Base-by-base conservation (phyloP, 768 basidiomycete species). In the Solioccasus polychromus region DNA sequence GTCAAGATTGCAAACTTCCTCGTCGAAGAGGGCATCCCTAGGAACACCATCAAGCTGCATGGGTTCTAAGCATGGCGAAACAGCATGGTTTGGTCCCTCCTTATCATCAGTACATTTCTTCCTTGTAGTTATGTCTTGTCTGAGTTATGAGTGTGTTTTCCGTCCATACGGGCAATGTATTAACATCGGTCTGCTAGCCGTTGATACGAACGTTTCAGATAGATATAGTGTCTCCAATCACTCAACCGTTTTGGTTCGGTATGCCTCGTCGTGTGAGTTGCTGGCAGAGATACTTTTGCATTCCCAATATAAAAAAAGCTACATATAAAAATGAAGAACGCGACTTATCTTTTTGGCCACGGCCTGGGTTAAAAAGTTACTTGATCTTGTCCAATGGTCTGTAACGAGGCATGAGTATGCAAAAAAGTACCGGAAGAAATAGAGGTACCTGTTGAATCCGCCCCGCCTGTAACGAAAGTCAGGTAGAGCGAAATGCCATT, bases 311-410 rank as follows among this genome's bases (percentile, higher is more conserved):
- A 32, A 62, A 49, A 51, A n/a, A n/a, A n/a, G n/a, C 41, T 34
- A 17, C 6, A 12, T 41, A 36, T 11, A 43, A 18, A 30, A 34
- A 42, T 25, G 40, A 46, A 50, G 43, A 28, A 37, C 49, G 46
- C 35, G 43, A 51, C 61, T 51, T 54, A 53, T 50, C 52, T 56
- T 50, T 39, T 35, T 28, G 40, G 24, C 20, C 36, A 11, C 2
- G 22, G 19, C 29, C 19, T 36, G 23, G 18, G 8, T 35, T 14
- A 22, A 22, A 35, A 8, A 19, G 32, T 47, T 75, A 95, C 70
- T 94, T 95, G 75, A 96, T 92, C 72, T 94, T 94, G 70, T 96
- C 94, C 50, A 97, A 69, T 15, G 94, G 93, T 56, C 92, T 91
- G 66, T 40, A 52, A 53, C 58, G 36, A 18, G 11, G 25, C 55